Base-by-base conservation (phyloP, 495 filamentous ascomycete genomes). In the Lentithecium fluviatile region DNA sequence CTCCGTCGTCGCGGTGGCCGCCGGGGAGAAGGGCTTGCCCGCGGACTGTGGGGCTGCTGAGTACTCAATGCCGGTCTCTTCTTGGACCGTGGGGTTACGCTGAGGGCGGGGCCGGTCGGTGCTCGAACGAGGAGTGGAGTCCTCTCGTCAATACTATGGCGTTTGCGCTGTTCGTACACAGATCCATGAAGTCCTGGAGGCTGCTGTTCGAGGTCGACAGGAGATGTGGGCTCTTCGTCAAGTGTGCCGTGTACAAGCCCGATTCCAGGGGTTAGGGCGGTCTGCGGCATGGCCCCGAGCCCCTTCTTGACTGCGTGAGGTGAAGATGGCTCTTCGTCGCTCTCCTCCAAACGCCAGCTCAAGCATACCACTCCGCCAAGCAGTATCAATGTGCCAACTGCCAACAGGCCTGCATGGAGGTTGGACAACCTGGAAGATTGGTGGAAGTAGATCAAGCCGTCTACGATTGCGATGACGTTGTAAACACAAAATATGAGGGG, bases 401-500 rank as follows among this genome's bases (percentile, higher is more conserved):
- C 82, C 57, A 99, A 95, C 19, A 97, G 85, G 20, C 85, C 83
- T 12, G 89, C 93, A 64, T 89, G 87, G 17, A 93, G 76, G 1
- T 83, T 77, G 17, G 83, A 79, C 42, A 99, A 82, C 52, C 89
- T 82, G 32, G 88, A 85, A 26, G 87, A 86, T 75, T 99, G 95
- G 47, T 83, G 82, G 78, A 97, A 99, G 74, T 99, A 99, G 52
- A 99, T 94, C 52, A 99, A 79, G 17, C 94, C 94, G 75, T 99
- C 95, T 60, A 97, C 77, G 64, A 97, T 99, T 58, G 94, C 95
- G 63, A 96, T 93, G 66, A 99, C 96, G 79, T 99, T 99, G 79
- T 97, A 99, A 62, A 97, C 86, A 83, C 94, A 99, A 76, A 99
- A 99, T 36, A 97, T 91, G 68, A 97, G 88, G 6, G 94, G 94